Percentiles rank a stretch among this genome's conserved stretches.
Evolutionary conservation across 2,329 filamentous ascomycete species (phyloP).

Genomic region (Colletotrichum tropicicola): DNA sequence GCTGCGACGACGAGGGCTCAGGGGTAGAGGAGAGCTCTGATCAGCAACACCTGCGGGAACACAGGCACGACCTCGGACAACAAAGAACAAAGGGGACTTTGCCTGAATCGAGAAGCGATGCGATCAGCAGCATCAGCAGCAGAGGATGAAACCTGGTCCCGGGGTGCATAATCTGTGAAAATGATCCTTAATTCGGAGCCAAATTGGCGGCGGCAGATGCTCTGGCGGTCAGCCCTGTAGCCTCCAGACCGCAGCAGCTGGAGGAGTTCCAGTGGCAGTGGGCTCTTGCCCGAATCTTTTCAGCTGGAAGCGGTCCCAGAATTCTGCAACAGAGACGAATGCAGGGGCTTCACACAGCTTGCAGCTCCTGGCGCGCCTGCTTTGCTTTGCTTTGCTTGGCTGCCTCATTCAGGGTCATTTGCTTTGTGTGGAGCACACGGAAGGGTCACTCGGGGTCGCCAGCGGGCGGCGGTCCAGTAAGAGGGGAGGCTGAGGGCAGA

Average conservation of each 20-base stretch:
- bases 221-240: conserved; percentile 24
- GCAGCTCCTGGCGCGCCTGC: neutral
- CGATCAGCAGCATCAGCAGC: neutral
- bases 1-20: conserved; percentile 6
- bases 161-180: conserved; percentile 17
- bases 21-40: conserved; percentile 6
- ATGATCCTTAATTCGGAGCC: conserved; percentile 21
- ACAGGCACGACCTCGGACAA: neutral
- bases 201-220: conserved; percentile 17
- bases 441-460: conserved; percentile 1
- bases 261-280: neutral
- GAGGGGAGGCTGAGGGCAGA: neutral
- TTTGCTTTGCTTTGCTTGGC: conserved; percentile 19
- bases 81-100: conserved; percentile 5
- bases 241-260: neutral
- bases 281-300: neutral
- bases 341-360: conserved; percentile 23
- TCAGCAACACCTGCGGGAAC: neutral
- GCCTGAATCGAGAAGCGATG: neutral
- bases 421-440: conserved; percentile 19
- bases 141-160: neutral
- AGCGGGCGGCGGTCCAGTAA: conserved; percentile 12
- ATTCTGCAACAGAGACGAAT: conserved; percentile 31
- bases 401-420: conserved; percentile 28
- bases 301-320: conserved; percentile 16